Conservation (phyloP, 1,139 yeast genomes). For the Blastobotrys apis region DNA sequence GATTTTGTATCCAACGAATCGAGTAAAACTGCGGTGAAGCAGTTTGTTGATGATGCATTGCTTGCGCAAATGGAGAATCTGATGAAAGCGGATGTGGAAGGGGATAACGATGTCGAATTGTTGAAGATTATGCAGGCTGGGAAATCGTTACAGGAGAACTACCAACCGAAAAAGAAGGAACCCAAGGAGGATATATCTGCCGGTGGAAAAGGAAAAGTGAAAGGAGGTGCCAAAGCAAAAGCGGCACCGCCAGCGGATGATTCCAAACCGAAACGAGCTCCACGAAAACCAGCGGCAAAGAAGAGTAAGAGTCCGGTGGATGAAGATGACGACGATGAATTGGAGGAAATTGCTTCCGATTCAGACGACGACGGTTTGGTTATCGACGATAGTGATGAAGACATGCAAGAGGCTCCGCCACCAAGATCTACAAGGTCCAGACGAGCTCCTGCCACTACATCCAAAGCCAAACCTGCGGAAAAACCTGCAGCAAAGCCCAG, state of each 20-base stretch:
- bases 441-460: slow-evolving; percentile 1
- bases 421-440: too few relatives aligned
- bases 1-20: slow-evolving; percentile 71
- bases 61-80: slow-evolving; percentile 57
- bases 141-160: slow-evolving; percentile 10
- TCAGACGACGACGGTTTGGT: neutral
- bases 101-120: slow-evolving; percentile 27
- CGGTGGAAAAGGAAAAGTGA: slow-evolving; percentile 2
- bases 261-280: neutral
- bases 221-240: slow-evolving; percentile 1
- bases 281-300: too few relatives aligned
- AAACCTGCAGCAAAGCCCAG: slow-evolving; percentile 8
- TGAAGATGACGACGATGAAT: slow-evolving; percentile 7
- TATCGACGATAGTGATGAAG: neutral
- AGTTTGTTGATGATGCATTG: slow-evolving; percentile 65
- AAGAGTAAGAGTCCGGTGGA: too few relatives aligned
- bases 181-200: slow-evolving; percentile 5
- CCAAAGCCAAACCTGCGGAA: slow-evolving; percentile 1
- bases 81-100: slow-evolving; percentile 38
- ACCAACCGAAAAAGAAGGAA: neutral
- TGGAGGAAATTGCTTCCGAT: neutral
- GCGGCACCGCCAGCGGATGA: neutral
- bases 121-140: slow-evolving; percentile 16
- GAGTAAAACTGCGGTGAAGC: slow-evolving; percentile 65
- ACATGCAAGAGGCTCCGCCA: neutral